Conservation (phyloP, 148 eudicot genomes). For the Oxyria digyna region DNA sequence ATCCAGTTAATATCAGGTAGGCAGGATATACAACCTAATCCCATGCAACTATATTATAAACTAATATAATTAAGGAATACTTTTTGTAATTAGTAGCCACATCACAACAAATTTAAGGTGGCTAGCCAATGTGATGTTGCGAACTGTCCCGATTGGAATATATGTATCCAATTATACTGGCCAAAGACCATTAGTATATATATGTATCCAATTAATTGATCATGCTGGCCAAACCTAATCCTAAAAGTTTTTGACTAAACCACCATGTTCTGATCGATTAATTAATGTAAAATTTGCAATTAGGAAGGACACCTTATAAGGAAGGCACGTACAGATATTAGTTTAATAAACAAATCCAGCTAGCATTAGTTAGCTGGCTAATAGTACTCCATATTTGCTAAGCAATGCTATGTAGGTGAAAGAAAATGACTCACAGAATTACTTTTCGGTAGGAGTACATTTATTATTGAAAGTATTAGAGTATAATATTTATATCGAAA, state of each 20-base stretch:
- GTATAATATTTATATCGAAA: no score
- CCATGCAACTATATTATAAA: background rate
- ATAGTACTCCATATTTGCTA: background rate
- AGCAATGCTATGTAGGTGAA: background rate
- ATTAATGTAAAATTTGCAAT: background rate
- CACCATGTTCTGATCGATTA: background rate
- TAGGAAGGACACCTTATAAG: background rate
- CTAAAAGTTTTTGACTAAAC: conserved; percentile 6
- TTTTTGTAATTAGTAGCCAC: background rate
- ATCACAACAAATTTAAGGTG: conserved; percentile 4
- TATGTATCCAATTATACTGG: background rate
- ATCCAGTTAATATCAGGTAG: conserved; percentile 4
- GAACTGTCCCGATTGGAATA: background rate
- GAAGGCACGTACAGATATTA: background rate
- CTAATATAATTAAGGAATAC: background rate
- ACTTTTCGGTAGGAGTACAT: no score
- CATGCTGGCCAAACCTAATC: background rate
- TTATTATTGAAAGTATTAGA: no score
- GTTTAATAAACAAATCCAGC: background rate
- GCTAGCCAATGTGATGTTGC: background rate
- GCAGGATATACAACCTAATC: conserved; percentile 4
- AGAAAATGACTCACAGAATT: background rate
- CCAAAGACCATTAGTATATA: background rate
- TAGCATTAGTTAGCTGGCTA: background rate
- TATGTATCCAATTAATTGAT: no score